These are phyloP conservation scores for Fragaria ananassa DNA, from an alignment of 306 rosid genomes.

Conservation along the genomic window DNA sequence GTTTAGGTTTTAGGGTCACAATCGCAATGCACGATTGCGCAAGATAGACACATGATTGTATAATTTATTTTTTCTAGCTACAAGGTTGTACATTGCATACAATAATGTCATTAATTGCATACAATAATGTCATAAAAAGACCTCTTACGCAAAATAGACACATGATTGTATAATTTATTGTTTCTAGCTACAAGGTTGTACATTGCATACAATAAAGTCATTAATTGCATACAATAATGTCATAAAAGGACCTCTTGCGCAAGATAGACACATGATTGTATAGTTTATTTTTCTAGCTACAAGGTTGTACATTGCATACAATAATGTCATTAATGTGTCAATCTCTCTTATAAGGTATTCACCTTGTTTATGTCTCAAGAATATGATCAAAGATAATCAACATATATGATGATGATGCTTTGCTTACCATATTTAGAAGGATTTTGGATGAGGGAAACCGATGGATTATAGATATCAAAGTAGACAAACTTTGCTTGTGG, in stretches of 20 bases:
- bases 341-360: neutral
- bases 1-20: neutral
- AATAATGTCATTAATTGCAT: neutral
- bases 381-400: neutral
- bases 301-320: neutral
- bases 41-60: neutral
- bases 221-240: no score
- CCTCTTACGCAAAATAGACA: no score
- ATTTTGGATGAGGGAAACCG: conserved; percentile 39
- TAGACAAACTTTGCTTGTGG: conserved; percentile 55
- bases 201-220: no score
- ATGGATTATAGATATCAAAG: conserved; percentile 45
- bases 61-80: neutral
- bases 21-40: neutral
- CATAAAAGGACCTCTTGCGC: neutral
- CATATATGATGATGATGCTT: neutral
- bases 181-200: no score
- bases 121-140: neutral
- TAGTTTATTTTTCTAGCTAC: neutral
- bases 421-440: conserved; percentile 45
- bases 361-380: neutral
- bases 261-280: neutral
- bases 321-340: neutral
- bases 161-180: no score
- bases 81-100: neutral